A percentile compares a stretch with the other conserved stretches of the same genome.
phyloP scores from a whole-genome alignment of 2,329 filamentous ascomycete species.

The Fusarium xyrophilum region DNA sequence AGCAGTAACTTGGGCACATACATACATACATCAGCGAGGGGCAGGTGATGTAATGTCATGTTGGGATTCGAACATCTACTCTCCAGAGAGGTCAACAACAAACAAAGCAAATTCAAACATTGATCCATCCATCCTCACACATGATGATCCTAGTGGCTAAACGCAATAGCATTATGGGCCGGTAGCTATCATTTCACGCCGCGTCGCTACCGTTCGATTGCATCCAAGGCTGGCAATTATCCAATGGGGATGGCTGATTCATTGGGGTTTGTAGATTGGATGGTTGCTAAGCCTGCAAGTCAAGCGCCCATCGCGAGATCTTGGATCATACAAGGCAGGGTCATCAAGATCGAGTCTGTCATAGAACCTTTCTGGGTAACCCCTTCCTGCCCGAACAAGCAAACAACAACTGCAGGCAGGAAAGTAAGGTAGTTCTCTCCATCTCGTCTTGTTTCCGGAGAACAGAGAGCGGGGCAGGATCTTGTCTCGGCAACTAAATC shows the following conservation, averaged over 20 bases:
- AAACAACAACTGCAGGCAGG: neutral
- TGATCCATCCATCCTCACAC: neutral
- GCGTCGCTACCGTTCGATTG: neutral
- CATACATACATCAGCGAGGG: slow-evolving; percentile 1
- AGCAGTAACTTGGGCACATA: neutral
- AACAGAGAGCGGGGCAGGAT: slow-evolving; percentile 3
- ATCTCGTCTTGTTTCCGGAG: neutral
- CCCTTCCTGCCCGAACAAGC: neutral
- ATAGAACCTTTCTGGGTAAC: neutral
- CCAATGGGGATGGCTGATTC: neutral
- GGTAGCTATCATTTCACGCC: neutral
- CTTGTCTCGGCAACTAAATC: slow-evolving; percentile 1
- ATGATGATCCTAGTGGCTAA: neutral
- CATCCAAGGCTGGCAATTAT: neutral
- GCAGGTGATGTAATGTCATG: slow-evolving; percentile 28
- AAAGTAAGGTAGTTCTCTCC: neutral
- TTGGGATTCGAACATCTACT: neutral
- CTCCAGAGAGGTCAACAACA: slow-evolving; percentile 14
- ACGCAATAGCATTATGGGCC: neutral
- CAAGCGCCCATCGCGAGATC: slow-evolving; percentile 10
- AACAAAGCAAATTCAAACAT: slow-evolving; percentile 17
- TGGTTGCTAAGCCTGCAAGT: neutral
- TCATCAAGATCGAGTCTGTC: slow-evolving; percentile 11
- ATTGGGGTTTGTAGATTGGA: neutral
- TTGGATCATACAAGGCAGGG: slow-evolving; percentile 9